phyloP scores from a whole-genome alignment of 352 stramenopile genomes.

The Phytophthora foliorum region DNA sequence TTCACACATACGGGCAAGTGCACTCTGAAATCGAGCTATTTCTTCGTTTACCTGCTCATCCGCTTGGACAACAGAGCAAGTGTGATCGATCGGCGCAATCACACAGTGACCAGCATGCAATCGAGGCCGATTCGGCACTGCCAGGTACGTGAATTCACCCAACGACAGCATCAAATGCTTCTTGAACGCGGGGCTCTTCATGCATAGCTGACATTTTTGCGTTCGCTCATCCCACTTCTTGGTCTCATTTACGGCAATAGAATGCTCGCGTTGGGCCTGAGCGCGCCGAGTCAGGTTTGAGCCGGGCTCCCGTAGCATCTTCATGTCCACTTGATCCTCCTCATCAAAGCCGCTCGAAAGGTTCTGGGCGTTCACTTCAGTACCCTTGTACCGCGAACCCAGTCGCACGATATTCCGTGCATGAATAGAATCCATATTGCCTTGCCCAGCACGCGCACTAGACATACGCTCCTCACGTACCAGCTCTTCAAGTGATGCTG shows the following conservation, averaged over 20 bases:
- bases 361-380: constrained; percentile 66
- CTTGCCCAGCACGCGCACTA: constrained; percentile 50
- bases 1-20: constrained; percentile 66
- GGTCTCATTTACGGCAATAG: constrained; percentile 60
- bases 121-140: constrained; percentile 61
- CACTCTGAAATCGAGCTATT: constrained; percentile 71
- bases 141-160: constrained; percentile 81
- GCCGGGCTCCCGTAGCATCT: constrained; percentile 58
- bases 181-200: constrained; percentile 79
- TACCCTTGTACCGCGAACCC: constrained; percentile 77
- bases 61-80: constrained; percentile 58
- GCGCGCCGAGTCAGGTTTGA: constrained; percentile 71
- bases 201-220: constrained; percentile 75
- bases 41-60: constrained; percentile 77
- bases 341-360: constrained; percentile 86
- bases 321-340: constrained; percentile 80
- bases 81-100: constrained; percentile 83
- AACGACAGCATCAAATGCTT: constrained; percentile 85
- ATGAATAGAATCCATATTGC: constrained; percentile 77
- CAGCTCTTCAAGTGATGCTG: constrained; percentile 74
- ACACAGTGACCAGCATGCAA: constrained; percentile 76
- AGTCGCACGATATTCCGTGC: constrained; percentile 82
- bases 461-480: constrained; percentile 82
- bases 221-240: constrained; percentile 76
- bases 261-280: constrained; percentile 60